Base-by-base conservation (phyloP, 768 basidiomycete genomes). In the Fomitopsis pulvina region DNA sequence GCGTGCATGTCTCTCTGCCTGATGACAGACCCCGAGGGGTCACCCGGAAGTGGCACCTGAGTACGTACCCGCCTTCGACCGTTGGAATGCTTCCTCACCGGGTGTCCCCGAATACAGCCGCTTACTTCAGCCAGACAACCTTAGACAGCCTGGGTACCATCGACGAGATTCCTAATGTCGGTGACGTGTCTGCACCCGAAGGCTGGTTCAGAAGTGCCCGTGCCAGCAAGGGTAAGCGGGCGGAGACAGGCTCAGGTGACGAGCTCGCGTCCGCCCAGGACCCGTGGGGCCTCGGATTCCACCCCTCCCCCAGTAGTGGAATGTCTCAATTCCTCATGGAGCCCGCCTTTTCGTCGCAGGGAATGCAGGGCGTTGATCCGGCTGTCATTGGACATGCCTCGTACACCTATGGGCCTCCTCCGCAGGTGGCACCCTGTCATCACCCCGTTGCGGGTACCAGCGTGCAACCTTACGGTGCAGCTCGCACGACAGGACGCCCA, bases 181-280 rank as follows among this genome's bases (percentile, higher is more conserved):
- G 81, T 37, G 79, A 85, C 63, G 67, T 82, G 18, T 64, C 66
- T 39, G 83, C 89, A 16, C 88, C 87, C 37, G 83, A 85, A 28
- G 85, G 85, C 16, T 81, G 82, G 75, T 91, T 89, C 68, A 77
- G 77, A 60, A 87, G 85, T 64, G 87, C 88, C 41, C 81, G 87
- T 43, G 74, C 82, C 47, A 80, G 77, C 54, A 87, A 86, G 45
- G 66, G 63, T 60, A 61, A 72, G 42, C 61, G 60, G 10, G 51
- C 51, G 22, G 60, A 64, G 22, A 43, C 54, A 3, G 43, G 37
- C 11, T 60, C 56, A 16, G 50, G 52, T 41, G 63, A 62, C 28
- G 61, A 62, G 46, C 49, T 53, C 52, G 42, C 53, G 24, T 37
- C 45, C 37, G 28, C 45, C 4, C 46, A 39, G 39, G 60, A 60